Evolutionary conservation across 2,329 filamentous ascomycete genomes (phyloP).

Genomic region (Colletotrichum cuscutae): DNA sequence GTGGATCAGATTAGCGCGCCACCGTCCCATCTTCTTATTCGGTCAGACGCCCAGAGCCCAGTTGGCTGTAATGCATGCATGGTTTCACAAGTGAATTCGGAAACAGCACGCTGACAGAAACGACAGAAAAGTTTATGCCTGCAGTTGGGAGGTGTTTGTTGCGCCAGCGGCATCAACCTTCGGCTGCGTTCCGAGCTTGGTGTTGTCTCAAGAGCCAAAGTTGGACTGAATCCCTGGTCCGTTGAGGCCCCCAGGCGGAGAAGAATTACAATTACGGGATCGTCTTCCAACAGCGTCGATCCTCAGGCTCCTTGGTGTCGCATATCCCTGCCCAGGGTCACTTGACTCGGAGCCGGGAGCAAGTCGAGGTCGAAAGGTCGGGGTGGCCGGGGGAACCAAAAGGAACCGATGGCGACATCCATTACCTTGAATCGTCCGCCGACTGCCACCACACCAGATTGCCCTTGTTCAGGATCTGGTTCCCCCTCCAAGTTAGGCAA

Average conservation of each 20-base stretch:
- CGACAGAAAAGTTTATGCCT: constrained; percentile 22
- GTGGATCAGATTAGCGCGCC: constrained; percentile 24
- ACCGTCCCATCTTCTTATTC: constrained; percentile 27
- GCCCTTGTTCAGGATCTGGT: not conserved
- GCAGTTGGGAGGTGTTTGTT: not conserved
- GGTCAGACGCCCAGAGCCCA: constrained; percentile 9
- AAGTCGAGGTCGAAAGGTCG: not conserved
- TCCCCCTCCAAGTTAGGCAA: constrained; percentile 7
- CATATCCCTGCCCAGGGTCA: constrained; percentile 26
- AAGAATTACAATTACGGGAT: not conserved
- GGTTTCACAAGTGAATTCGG: constrained; percentile 31
- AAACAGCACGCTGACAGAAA: constrained; percentile 26
- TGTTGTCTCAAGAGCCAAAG: constrained; percentile 22
- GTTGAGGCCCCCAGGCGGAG: constrained; percentile 5
- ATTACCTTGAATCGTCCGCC: not conserved
- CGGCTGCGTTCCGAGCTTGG: constrained; percentile 29
- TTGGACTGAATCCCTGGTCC: constrained; percentile 10
- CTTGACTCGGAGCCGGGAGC: constrained; percentile 11
- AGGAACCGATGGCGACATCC: not conserved
- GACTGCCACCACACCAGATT: not conserved
- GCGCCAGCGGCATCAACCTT: constrained; percentile 27
- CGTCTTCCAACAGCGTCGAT: constrained; percentile 20
- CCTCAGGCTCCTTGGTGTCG: constrained; percentile 17
- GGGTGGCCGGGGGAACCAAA: not conserved
- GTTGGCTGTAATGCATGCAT: constrained; percentile 18